phyloP scores from a whole-genome alignment of 768 basidiomycete species.

The Pleurotus citrinopileatus region DNA sequence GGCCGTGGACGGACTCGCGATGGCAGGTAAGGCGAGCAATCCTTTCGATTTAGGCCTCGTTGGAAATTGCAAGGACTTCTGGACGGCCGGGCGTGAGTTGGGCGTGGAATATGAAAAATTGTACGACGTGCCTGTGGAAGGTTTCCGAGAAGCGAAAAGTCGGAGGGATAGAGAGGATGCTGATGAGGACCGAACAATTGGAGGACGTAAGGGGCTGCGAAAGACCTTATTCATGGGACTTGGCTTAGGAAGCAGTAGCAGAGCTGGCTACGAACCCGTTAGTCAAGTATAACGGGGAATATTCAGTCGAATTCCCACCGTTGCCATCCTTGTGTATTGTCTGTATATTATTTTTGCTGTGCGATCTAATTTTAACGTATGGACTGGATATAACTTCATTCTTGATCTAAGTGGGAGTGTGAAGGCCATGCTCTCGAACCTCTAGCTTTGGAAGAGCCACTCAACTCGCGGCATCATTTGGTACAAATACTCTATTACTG shows the following conservation, averaged over 20 bases:
- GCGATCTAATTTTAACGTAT: neutral
- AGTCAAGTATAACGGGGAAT: slow-evolving; percentile 44
- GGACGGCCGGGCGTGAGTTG: slow-evolving; percentile 80
- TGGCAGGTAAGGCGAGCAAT: slow-evolving; percentile 75
- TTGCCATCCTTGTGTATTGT: slow-evolving; percentile 4
- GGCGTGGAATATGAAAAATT: slow-evolving; percentile 88
- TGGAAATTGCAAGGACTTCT: slow-evolving; percentile 90
- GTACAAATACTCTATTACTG: too few relatives aligned
- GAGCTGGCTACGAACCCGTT: slow-evolving; percentile 64
- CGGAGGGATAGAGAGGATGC: slow-evolving; percentile 59
- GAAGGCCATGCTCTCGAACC: neutral
- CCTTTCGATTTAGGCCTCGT: slow-evolving; percentile 86
- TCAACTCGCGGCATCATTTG: neutral
- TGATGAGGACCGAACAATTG: slow-evolving; percentile 32
- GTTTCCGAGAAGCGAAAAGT: slow-evolving; percentile 73
- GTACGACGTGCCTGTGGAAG: slow-evolving; percentile 88
- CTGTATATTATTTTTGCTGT: neutral
- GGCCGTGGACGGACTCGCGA: slow-evolving; percentile 81
- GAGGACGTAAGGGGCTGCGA: slow-evolving; percentile 31
- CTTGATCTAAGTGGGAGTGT: neutral
- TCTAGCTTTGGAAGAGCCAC: neutral
- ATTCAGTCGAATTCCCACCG: neutral
- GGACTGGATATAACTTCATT: neutral
- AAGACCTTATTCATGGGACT: slow-evolving; percentile 58
- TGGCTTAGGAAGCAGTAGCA: slow-evolving; percentile 49